phyloP scores from a whole-genome alignment of 768 basidiomycete species.

The Boletus sp. region DNA sequence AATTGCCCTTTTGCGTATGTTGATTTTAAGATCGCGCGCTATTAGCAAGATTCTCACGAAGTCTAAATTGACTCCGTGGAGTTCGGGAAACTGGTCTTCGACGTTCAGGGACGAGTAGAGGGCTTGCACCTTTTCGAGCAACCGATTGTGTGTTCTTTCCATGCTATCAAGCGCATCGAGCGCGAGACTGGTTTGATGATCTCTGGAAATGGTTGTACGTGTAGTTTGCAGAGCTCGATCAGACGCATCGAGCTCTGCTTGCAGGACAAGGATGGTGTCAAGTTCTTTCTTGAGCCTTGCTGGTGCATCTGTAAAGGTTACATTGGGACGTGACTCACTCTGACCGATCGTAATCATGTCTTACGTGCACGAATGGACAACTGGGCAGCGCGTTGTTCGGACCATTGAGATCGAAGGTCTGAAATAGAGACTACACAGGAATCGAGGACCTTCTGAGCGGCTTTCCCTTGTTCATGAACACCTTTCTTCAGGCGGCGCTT shows the following conservation, averaged over 20 bases:
- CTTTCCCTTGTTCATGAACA: not conserved
- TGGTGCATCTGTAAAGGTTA: conserved; percentile 26
- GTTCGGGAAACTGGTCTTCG: conserved; percentile 4
- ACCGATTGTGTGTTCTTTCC: not conserved
- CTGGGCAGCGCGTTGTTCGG: not conserved
- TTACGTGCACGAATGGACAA: too few species aligned
- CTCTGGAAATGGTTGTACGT: conserved; percentile 2
- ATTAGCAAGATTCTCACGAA: conserved; percentile 4
- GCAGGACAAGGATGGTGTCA: conserved; percentile 33
- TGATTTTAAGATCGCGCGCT: conserved; percentile 24
- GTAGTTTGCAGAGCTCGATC: conserved; percentile 24
- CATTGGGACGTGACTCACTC: not conserved
- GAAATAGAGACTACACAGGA: not conserved
- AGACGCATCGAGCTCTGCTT: conserved; percentile 28
- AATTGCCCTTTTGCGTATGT: conserved; percentile 24
- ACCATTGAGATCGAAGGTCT: not conserved
- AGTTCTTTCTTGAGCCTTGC: conserved; percentile 28
- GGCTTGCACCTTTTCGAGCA: conserved; percentile 1
- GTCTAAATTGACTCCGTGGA: conserved; percentile 3
- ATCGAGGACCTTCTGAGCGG: not conserved
- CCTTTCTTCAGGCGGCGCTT: not conserved
- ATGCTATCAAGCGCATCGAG: conserved; percentile 20
- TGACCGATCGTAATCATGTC: too few species aligned
- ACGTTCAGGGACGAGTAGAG: conserved; percentile 11
- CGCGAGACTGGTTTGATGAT: not conserved